Base-by-base conservation (phyloP, 257 asterid genomes). In the Mentha longifolia region DNA sequence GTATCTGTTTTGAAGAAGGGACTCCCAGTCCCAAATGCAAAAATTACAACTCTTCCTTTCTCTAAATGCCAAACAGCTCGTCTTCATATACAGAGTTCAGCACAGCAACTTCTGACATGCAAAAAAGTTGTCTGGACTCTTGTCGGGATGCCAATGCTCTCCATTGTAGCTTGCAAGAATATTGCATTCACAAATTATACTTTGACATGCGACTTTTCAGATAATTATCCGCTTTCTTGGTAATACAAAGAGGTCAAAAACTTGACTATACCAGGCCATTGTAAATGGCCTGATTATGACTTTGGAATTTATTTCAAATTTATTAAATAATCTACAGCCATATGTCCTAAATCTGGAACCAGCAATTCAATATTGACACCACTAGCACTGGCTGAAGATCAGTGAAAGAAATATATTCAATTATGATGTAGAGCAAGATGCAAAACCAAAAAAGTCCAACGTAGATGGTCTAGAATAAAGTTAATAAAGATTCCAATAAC, bases 1-100 rank as follows among this genome's bases (percentile, higher is more conserved):
- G 97, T 94, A 74, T 94, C 99, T 11, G 99, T 94, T 16, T 97
- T 91, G 92, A 94, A 94, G 89, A 94, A 91, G 63, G 99, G 97
- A 84, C 91, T 94, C 33, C 97, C 97, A 52, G 97, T 94, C 59
- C 97, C 99, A 4, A 97, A 97, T 19, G 97, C 97, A 82, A 94
- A 94, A 67, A 94, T 94, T 22, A 94, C 99, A 19, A 94, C 99
- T 66, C 99, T 84, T 50, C 99, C 97, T 79, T 94, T 94, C 91
- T 94, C 99, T 35, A 94, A 79, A 89, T 89, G 99, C 85, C 97
- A 79, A 57, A 94, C 83, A 59, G 99, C 99, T 79, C 97, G 86
- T 80, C 97, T 86, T 28, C 97, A 85, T 79, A 89, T 94, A 72
- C 91, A 94, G 59, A 97, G 97, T 65, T 94, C 25, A 22, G 25